Evolutionary conservation across 176 grass and related monocot species (phyloP).

Genomic region (Poa pratensis): DNA sequence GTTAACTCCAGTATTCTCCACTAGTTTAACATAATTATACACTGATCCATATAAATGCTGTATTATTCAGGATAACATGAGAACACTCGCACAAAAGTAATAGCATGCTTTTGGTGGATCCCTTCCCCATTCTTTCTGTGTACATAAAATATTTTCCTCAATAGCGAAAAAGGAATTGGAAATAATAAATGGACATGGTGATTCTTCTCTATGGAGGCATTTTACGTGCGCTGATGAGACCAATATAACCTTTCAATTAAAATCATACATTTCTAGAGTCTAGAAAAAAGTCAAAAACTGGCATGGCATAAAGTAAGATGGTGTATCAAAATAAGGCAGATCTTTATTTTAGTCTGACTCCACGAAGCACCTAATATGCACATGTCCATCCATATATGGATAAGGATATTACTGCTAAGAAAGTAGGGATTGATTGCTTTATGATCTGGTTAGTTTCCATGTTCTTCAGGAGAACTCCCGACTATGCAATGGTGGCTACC

Average conservation of each 20-base stretch:
- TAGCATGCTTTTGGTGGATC: background rate
- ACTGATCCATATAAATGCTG: background rate
- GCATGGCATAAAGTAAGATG: background rate
- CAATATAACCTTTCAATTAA: background rate
- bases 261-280: background rate
- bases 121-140: background rate
- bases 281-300: background rate
- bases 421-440: background rate
- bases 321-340: background rate
- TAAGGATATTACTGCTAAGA: background rate
- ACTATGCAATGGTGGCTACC: background rate
- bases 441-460: background rate
- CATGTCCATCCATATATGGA: too few species aligned
- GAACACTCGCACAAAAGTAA: background rate
- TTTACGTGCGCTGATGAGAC: background rate
- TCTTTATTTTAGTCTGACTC: slow-evolving; percentile 3
- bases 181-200: slow-evolving; percentile 13
- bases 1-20: background rate
- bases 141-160: background rate
- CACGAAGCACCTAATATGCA: background rate
- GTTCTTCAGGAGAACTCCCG: background rate
- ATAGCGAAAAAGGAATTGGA: background rate
- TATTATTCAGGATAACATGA: slow-evolving; percentile 6
- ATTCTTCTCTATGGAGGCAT: background rate
- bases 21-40: slow-evolving; percentile 27